A percentile compares a stretch with the other conserved stretches of the same genome.
Evolutionary conservation across 148 eudicot species (phyloP).

Genomic region (Selenicereus undatus): DNA sequence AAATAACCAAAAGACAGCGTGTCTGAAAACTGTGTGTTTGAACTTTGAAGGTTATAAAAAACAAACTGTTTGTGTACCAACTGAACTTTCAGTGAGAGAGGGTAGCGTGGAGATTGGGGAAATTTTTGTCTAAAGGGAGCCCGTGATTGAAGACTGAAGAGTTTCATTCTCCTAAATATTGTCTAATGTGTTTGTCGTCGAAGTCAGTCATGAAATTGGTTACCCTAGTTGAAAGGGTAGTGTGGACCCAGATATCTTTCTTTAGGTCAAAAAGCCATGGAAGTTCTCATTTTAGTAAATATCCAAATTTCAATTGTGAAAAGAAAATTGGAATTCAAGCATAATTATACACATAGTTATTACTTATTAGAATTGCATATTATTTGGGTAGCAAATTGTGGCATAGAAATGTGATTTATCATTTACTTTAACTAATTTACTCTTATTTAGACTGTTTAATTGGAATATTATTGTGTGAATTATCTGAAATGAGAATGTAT

Average conservation of each 20-base stretch:
- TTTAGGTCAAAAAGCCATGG: conserved; percentile 10
- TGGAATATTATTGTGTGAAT: background rate
- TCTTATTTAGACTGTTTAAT: background rate
- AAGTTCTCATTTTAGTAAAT: background rate
- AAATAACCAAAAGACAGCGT: background rate
- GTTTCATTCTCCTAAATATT: conserved; percentile 13
- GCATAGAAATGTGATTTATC: background rate
- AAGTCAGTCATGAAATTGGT: background rate
- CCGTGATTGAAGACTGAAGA: conserved; percentile 41
- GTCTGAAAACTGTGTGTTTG: background rate
- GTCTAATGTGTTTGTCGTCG: conserved; percentile 15
- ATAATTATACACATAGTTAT: background rate
- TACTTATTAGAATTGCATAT: background rate
- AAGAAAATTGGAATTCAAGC: background rate
- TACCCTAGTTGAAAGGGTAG: background rate
- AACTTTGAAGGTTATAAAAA: background rate
- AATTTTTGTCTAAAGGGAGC: conserved; percentile 5
- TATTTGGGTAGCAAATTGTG: background rate
- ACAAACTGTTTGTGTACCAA: conserved; percentile 16
- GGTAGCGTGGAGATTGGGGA: conserved; percentile 2
- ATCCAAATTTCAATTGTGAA: background rate
- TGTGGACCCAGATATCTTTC: conserved; percentile 18
- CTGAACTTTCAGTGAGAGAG: conserved; percentile 13
- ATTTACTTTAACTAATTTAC: background rate
- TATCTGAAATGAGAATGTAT: background rate